These are phyloP conservation scores for Citrus sp. DNA, from an alignment of 345 rosid genomes.

Conservation along the genomic window DNA sequence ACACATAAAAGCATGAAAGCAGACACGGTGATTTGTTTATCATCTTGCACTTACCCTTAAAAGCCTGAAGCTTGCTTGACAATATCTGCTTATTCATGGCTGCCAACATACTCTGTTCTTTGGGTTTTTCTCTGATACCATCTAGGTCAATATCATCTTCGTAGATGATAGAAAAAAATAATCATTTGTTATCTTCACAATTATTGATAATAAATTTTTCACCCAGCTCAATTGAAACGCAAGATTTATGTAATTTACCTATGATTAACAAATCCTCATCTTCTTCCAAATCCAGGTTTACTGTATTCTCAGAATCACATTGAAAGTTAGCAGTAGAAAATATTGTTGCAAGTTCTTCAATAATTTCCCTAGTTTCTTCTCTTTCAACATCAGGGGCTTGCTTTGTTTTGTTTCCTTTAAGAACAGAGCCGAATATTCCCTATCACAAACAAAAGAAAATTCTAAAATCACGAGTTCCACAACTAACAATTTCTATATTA, in stretches of 20 bases:
- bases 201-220: neutral
- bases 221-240: neutral
- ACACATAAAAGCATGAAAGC: neutral
- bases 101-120: slow-evolving; percentile 61
- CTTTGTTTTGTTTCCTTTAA: slow-evolving; percentile 60
- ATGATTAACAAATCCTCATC: slow-evolving; percentile 55
- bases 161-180: neutral
- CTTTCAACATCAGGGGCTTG: slow-evolving; percentile 46
- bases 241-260: slow-evolving; percentile 34
- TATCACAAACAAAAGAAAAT: slow-evolving; percentile 16
- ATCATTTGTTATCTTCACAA: neutral
- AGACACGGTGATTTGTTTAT: neutral
- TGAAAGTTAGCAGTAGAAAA: slow-evolving; percentile 65
- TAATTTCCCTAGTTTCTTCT: slow-evolving; percentile 62
- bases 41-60: slow-evolving; percentile 45
- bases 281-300: slow-evolving; percentile 25
- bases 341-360: slow-evolving; percentile 52
- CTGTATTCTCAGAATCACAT: slow-evolving; percentile 27
- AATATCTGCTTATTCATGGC: slow-evolving; percentile 68
- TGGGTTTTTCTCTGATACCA: slow-evolving; percentile 53
- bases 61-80: slow-evolving; percentile 60
- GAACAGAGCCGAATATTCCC: slow-evolving; percentile 89
- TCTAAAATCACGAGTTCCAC: neutral
- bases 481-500: neutral
- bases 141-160: slow-evolving; percentile 84